Conservation (phyloP, 495 filamentous ascomycete genomes). For the Talaromyces wortmannii region DNA sequence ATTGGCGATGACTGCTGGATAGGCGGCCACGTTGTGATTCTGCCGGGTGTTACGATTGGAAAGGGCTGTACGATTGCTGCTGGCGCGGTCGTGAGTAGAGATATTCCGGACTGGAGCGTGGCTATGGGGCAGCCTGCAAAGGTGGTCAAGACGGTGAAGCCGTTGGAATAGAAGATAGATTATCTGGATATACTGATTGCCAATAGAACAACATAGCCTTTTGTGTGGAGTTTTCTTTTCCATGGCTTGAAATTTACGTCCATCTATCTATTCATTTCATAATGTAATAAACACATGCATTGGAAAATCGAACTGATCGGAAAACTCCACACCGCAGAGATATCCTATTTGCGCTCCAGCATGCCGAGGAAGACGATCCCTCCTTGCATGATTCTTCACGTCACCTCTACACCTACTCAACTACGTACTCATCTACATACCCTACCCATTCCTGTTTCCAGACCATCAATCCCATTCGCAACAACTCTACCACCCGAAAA, state of each 20-base stretch:
- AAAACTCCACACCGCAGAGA: not conserved
- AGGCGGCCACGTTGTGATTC: constrained; percentile 29
- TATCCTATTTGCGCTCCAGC: not conserved
- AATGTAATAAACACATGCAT: not conserved
- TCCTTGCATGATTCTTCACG: not conserved
- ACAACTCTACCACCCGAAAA: not conserved
- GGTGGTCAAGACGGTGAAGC: constrained; percentile 26
- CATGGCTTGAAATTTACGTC: too few species aligned
- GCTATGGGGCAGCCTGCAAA: constrained; percentile 32
- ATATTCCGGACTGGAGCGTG: constrained; percentile 29
- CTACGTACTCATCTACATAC: too few species aligned
- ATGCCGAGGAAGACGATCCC: not conserved
- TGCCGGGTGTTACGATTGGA: constrained; percentile 41
- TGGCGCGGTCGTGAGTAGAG: constrained; percentile 34
- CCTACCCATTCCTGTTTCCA: too few species aligned
- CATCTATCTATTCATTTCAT: too few species aligned
- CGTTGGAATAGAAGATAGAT: constrained; percentile 6
- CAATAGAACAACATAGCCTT: too few species aligned
- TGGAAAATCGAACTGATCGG: not conserved
- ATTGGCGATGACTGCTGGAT: constrained; percentile 46
- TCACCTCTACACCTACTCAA: not conserved
- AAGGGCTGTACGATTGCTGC: constrained; percentile 36
- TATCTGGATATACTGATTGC: too few species aligned
- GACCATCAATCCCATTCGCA: too few species aligned
- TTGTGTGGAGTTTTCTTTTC: too few species aligned